Evolutionary conservation across 495 filamentous ascomycete species (phyloP).

Genomic region (Tetracladium marchalianum): DNA sequence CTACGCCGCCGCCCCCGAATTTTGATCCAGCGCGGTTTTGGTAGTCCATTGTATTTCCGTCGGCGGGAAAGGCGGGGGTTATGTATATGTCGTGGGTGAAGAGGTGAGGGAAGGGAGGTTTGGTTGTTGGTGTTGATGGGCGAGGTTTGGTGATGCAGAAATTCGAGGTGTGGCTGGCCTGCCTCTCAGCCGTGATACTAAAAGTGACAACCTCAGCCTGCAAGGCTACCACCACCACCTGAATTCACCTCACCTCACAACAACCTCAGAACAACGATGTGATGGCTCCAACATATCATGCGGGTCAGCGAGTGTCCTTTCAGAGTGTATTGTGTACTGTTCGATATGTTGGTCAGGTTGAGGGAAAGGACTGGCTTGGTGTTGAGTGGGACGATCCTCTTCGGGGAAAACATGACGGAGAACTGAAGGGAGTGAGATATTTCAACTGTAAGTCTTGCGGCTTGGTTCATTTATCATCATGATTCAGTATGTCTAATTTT

Average conservation of each 20-base stretch:
- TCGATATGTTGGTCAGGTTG: constrained; percentile 68
- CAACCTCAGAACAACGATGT: background rate
- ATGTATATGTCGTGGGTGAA: background rate
- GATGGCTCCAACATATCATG: constrained; percentile 28
- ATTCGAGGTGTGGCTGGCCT: background rate
- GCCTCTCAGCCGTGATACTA: background rate
- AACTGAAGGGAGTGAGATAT: constrained; percentile 67
- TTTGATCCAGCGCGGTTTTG: constrained; percentile 96
- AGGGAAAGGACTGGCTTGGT: constrained; percentile 79
- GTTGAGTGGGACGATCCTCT: constrained; percentile 91
- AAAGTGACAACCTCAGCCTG: constrained; percentile 11
- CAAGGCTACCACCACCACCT: constrained; percentile 3
- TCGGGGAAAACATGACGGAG: constrained; percentile 84
- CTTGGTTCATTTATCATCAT: background rate
- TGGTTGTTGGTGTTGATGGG: background rate
- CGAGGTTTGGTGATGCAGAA: background rate
- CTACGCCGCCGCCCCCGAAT: constrained; percentile 95
- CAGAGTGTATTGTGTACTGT: constrained; percentile 69
- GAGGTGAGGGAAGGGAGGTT: background rate
- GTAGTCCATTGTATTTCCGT: constrained; percentile 45
- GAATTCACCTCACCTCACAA: background rate
- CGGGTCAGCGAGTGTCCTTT: constrained; percentile 71
- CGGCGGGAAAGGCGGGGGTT: constrained; percentile 1
- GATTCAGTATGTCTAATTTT: background rate
- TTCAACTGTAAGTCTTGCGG: constrained; percentile 57